phyloP scores from a whole-genome alignment of 495 filamentous ascomycete species.

The Chaetomium cochliodes region DNA sequence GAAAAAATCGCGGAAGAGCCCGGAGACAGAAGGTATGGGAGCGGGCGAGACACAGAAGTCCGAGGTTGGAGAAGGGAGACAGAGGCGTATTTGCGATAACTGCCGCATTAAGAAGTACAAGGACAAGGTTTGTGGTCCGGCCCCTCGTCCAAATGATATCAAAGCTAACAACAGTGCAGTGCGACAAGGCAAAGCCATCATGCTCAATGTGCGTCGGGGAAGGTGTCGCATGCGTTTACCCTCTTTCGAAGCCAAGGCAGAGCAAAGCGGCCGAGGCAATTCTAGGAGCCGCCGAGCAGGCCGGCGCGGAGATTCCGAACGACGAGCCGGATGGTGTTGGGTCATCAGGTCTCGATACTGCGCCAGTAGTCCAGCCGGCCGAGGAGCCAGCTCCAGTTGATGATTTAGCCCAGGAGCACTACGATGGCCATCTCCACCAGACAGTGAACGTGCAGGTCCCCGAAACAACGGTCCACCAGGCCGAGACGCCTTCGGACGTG shows the following conservation, averaged over 20 bases:
- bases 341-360: conserved; percentile 33
- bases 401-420: conserved; percentile 10
- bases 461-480: conserved; percentile 15
- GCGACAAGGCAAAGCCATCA: conserved; percentile 41
- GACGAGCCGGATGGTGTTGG: conserved; percentile 34
- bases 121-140: conserved; percentile 20
- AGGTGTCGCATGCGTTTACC: conserved; percentile 38
- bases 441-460: conserved; percentile 15
- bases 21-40: conserved; percentile 23
- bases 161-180: conserved; percentile 32
- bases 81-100: conserved; percentile 39
- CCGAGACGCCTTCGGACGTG: conserved; percentile 21
- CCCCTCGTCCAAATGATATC: background rate
- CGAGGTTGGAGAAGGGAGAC: conserved; percentile 25
- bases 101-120: conserved; percentile 35
- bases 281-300: conserved; percentile 20
- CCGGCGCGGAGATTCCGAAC: conserved; percentile 12
- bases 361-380: background rate
- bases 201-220: conserved; percentile 39
- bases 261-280: conserved; percentile 12
- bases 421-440: background rate
- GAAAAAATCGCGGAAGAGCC: conserved; percentile 32
- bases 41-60: conserved; percentile 23
- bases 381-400: conserved; percentile 10
- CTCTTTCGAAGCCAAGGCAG: conserved; percentile 29